phyloP scores from a whole-genome alignment of 352 stramenopile species.

The Pseudoperonospora humuli region DNA sequence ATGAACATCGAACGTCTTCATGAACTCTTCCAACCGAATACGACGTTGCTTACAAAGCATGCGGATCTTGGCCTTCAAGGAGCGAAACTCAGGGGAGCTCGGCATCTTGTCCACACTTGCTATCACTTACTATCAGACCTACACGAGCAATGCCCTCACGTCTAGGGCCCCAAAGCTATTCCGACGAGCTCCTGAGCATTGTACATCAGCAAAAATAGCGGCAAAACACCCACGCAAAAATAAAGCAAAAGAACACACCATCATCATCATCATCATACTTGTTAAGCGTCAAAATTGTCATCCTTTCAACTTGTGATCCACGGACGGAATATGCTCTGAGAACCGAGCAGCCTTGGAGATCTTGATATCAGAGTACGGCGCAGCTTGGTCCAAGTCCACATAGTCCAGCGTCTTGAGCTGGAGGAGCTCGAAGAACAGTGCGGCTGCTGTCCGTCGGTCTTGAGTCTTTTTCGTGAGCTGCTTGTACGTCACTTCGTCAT shows the following conservation, averaged over 20 bases:
- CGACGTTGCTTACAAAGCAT: conserved; percentile 75
- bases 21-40: conserved; percentile 74
- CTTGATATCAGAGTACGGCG: conserved; percentile 92
- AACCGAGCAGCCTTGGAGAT: conserved; percentile 72
- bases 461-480: conserved; percentile 77
- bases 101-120: too few species aligned
- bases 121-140: neutral
- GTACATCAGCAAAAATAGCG: conserved; percentile 23
- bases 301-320: conserved; percentile 38
- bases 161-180: neutral
- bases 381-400: conserved; percentile 90
- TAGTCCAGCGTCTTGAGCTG: conserved; percentile 98
- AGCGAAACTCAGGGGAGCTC: conserved; percentile 45
- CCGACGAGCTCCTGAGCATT: neutral
- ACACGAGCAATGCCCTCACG: too few species aligned
- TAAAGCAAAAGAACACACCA: conserved; percentile 16
- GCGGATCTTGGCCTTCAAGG: conserved; percentile 72
- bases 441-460: conserved; percentile 84
- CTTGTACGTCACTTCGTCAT: conserved; percentile 80
- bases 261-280: conserved; percentile 19
- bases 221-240: conserved; percentile 24
- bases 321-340: conserved; percentile 64
- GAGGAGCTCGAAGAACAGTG: conserved; percentile 95
- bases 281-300: conserved; percentile 22
- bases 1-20: too few species aligned